phyloP scores from a whole-genome alignment of 805 yeast species.

The Scheffersomyces lignosus region DNA sequence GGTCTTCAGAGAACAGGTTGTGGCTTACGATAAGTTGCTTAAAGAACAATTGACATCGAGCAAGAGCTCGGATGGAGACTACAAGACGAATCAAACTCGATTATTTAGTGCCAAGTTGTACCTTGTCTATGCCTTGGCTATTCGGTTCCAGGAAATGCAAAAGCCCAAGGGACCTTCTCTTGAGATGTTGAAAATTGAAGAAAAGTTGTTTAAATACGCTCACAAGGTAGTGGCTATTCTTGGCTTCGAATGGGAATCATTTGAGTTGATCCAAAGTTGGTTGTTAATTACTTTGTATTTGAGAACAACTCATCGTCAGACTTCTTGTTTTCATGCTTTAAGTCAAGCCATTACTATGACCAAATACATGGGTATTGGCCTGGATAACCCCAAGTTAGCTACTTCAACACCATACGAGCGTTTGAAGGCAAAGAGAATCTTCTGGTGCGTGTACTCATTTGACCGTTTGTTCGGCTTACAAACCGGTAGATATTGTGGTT shows the following conservation, averaged over 20 bases:
- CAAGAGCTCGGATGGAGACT: constrained; percentile 12
- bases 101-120: constrained; percentile 54
- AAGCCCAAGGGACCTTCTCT: constrained; percentile 28
- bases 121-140: constrained; percentile 48
- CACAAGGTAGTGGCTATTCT: constrained; percentile 30
- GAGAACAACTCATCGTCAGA: constrained; percentile 39
- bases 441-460: constrained; percentile 54
- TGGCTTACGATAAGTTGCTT: constrained; percentile 16
- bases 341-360: constrained; percentile 38
- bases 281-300: constrained; percentile 35
- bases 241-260: constrained; percentile 43
- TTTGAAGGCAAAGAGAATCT: constrained; percentile 50
- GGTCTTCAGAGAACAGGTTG: constrained; percentile 52
- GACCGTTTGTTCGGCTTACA: constrained; percentile 56
- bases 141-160: constrained; percentile 50
- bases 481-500: constrained; percentile 45
- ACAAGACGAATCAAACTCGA: constrained; percentile 37
- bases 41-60: constrained; percentile 10
- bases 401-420: constrained; percentile 39
- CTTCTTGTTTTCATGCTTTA: constrained; percentile 31
- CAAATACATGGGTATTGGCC: constrained; percentile 36
- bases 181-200: constrained; percentile 29
- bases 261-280: constrained; percentile 45
- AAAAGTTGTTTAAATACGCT: constrained; percentile 33
- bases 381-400: constrained; percentile 15